Base-by-base conservation (phyloP, 1,139 yeast species). In the Entelexis sorbosivorans region DNA sequence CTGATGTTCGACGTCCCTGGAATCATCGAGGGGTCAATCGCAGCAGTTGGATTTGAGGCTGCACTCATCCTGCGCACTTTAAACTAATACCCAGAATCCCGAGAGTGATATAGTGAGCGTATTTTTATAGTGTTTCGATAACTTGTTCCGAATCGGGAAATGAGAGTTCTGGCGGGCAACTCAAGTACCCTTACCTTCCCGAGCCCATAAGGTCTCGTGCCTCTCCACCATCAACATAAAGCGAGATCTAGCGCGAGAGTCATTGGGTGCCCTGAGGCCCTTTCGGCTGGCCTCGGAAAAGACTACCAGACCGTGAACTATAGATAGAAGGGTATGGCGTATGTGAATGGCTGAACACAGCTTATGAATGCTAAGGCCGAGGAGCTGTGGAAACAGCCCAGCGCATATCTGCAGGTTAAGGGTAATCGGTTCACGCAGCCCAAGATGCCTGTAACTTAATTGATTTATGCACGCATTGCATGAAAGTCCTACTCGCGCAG, bases 71-170 rank as follows among this genome's bases (percentile, higher is more conserved):
- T n/a, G n/a, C n/a, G n/a, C n/a, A n/a, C n/a, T n/a, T n/a, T n/a
- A n/a, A n/a, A n/a, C n/a, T n/a, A n/a, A n/a, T n/a, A n/a, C n/a
- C n/a, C n/a, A n/a, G n/a, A n/a, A n/a, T n/a, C n/a, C n/a, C n/a
- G n/a, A n/a, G n/a, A n/a, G n/a, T n/a, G n/a, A n/a, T n/a, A n/a
- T n/a, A n/a, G n/a, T n/a, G n/a, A n/a, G n/a, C n/a, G n/a, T n/a
- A n/a, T n/a, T 22, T 29, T 24, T 39, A 39, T 26, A 28, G 13
- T 5, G 29, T 20, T 4, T 8, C 13, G 14, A 14, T 29, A 29
- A 29, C 29, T 22, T n/a, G 45, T 42, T 42, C 45, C 45, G 29
- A 42, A 42, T 31, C 11, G 36, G 45, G 45, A 42, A 42, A 42
- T 42, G 38, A 8, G 35, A 2, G 2, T 24, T 32, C 36, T 42